Percentiles rank a stretch among this genome's conserved stretches.
phyloP scores from a whole-genome alignment of 2,329 filamentous ascomycete genomes.

The Helotiales sp. region DNA sequence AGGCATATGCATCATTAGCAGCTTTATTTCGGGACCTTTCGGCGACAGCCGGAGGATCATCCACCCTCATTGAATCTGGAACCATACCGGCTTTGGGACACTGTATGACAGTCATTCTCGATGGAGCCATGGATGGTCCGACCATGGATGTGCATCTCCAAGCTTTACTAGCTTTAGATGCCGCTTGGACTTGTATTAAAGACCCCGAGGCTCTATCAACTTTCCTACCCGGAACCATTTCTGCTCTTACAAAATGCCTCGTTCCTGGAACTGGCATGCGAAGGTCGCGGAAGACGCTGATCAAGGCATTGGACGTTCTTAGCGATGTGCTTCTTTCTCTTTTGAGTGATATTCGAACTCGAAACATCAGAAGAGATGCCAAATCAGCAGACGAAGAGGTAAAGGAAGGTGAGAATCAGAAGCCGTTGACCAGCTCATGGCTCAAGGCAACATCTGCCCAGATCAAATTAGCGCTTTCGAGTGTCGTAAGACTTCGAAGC shows the following conservation, averaged over 20 bases:
- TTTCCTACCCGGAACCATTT: constrained; percentile 87
- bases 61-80: constrained; percentile 53
- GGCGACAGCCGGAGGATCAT: constrained; percentile 48
- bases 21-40: constrained; percentile 63
- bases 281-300: constrained; percentile 62
- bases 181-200: constrained; percentile 62
- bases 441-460: constrained; percentile 77
- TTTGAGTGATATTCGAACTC: constrained; percentile 57
- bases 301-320: constrained; percentile 60
- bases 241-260: constrained; percentile 69
- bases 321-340: constrained; percentile 53
- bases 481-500: constrained; percentile 71
- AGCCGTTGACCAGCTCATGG: constrained; percentile 57
- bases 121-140: constrained; percentile 64
- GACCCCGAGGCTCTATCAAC: constrained; percentile 76
- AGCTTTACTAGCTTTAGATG: constrained; percentile 64
- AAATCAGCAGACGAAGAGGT: constrained; percentile 28
- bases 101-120: constrained; percentile 76
- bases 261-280: constrained; percentile 67
- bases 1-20: constrained; percentile 69
- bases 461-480: constrained; percentile 78
- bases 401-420: constrained; percentile 37
- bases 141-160: constrained; percentile 70
- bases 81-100: constrained; percentile 80
- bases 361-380: constrained; percentile 35